These are phyloP conservation scores for Cladochytrium replicatum DNA, from an alignment of 192 early-diverging fungal species.

Conservation along the genomic window DNA sequence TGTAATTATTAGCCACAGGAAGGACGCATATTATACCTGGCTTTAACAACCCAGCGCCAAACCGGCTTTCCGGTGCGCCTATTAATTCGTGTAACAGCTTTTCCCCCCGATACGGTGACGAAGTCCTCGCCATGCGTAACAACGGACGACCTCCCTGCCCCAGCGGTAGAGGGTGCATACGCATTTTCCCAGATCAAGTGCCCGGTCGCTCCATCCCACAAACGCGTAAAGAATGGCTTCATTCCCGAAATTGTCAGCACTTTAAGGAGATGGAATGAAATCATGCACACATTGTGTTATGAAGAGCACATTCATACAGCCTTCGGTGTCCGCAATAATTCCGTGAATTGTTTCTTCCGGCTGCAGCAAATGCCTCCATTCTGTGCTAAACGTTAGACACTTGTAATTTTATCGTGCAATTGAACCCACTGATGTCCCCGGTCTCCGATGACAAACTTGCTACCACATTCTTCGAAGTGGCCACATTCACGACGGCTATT, in stretches of 20 bases:
- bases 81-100: too few relatives aligned
- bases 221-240: conserved; percentile 12
- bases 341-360: conserved; percentile 45
- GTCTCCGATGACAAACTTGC: conserved; percentile 54
- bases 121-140: conserved; percentile 10
- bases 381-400: conserved; percentile 13
- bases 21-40: not conserved
- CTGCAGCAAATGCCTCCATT: conserved; percentile 68
- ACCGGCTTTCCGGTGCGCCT: too few relatives aligned
- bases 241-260: too few relatives aligned
- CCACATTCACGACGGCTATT: conserved; percentile 31
- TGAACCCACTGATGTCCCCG: conserved; percentile 54
- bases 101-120: conserved; percentile 9
- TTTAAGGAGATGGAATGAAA: too few relatives aligned
- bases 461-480: conserved; percentile 64
- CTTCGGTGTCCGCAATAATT: conserved; percentile 12
- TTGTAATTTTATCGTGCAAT: not conserved
- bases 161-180: conserved; percentile 18
- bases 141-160: not conserved
- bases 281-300: too few relatives aligned
- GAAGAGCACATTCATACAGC: too few relatives aligned
- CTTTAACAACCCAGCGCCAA: too few relatives aligned
- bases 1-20: not conserved
- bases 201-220: conserved; percentile 35
- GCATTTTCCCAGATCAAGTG: conserved; percentile 34